Evolutionary conservation across 768 basidiomycete genomes (phyloP).

Genomic region (Crassisporium funariophilum): DNA sequence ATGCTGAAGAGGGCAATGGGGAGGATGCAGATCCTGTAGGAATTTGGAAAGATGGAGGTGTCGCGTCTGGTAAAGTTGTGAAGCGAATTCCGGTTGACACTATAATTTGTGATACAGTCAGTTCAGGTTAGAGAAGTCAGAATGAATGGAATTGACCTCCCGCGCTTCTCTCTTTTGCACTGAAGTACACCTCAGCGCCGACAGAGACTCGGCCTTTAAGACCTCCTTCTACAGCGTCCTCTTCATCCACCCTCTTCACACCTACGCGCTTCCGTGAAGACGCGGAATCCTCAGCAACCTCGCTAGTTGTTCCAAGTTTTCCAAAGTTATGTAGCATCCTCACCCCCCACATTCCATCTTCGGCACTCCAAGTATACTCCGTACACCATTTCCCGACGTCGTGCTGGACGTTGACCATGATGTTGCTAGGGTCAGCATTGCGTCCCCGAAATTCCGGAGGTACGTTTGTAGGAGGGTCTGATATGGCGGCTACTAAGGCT

Average conservation of each 20-base stretch:
- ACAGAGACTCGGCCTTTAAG: slow-evolving; percentile 88
- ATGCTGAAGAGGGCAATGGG: slow-evolving; percentile 36
- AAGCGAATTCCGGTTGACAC: slow-evolving; percentile 96
- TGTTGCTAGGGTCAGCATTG: slow-evolving; percentile 58
- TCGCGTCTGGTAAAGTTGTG: slow-evolving; percentile 84
- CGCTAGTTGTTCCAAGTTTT: slow-evolving; percentile 47
- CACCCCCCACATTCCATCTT: slow-evolving; percentile 92
- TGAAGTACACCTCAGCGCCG: slow-evolving; percentile 93
- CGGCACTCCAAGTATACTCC: slow-evolving; percentile 93
- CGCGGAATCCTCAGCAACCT: slow-evolving; percentile 32
- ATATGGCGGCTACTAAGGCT: slow-evolving; percentile 82
- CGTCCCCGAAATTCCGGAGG: slow-evolving; percentile 45
- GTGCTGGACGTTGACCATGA: slow-evolving; percentile 87
- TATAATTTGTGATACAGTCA: slow-evolving; percentile 28
- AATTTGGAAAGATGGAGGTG: slow-evolving; percentile 64
- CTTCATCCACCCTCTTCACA: slow-evolving; percentile 88
- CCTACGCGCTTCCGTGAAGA: slow-evolving; percentile 16
- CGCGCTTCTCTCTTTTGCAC: slow-evolving; percentile 89
- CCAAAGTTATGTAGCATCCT: slow-evolving; percentile 93
- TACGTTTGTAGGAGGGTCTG: slow-evolving; percentile 64
- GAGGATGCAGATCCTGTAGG: slow-evolving; percentile 33
- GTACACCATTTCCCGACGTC: slow-evolving; percentile 91
- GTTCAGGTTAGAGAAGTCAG: too few relatives aligned
- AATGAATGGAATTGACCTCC: slow-evolving; percentile 58
- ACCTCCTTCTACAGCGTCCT: slow-evolving; percentile 90